phyloP scores from a whole-genome alignment of 2,329 filamentous ascomycete species.

The Aureobasidium sp. region DNA sequence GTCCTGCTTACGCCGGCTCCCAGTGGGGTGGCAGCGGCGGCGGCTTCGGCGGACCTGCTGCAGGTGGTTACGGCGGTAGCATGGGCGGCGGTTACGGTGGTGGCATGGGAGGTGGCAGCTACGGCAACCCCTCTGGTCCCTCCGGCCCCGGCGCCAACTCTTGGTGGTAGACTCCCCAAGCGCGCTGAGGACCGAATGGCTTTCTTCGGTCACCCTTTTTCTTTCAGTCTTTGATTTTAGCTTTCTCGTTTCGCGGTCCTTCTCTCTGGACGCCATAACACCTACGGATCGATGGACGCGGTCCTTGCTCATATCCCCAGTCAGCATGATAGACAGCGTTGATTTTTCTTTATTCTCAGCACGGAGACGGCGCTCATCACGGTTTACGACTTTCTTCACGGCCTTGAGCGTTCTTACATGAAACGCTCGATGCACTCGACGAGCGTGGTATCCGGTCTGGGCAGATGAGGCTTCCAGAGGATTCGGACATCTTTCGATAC shows the following conservation, averaged over 20 bases:
- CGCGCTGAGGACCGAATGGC: background rate
- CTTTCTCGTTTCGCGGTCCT: slow-evolving; percentile 25
- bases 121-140: slow-evolving; percentile 61
- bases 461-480: slow-evolving; percentile 15
- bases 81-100: slow-evolving; percentile 38
- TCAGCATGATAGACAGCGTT: slow-evolving; percentile 46
- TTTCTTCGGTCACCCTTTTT: slow-evolving; percentile 18
- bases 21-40: slow-evolving; percentile 40
- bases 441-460: slow-evolving; percentile 13
- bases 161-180: slow-evolving; percentile 50
- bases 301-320: slow-evolving; percentile 39
- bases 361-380: slow-evolving; percentile 17
- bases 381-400: slow-evolving; percentile 16
- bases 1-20: slow-evolving; percentile 57
- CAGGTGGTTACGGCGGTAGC: slow-evolving; percentile 31
- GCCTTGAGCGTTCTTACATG: slow-evolving; percentile 13
- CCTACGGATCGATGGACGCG: slow-evolving; percentile 20
- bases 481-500: slow-evolving; percentile 16
- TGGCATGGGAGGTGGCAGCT: slow-evolving; percentile 42
- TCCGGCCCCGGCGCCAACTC: slow-evolving; percentile 49
- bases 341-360: slow-evolving; percentile 30
- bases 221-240: slow-evolving; percentile 19
- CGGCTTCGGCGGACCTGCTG: slow-evolving; percentile 36
- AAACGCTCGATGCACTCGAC: slow-evolving; percentile 10
- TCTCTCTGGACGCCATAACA: slow-evolving; percentile 25